Evolutionary conservation across 345 rosid genomes (phyloP).

Genomic region (Alliaria petiolata): DNA sequence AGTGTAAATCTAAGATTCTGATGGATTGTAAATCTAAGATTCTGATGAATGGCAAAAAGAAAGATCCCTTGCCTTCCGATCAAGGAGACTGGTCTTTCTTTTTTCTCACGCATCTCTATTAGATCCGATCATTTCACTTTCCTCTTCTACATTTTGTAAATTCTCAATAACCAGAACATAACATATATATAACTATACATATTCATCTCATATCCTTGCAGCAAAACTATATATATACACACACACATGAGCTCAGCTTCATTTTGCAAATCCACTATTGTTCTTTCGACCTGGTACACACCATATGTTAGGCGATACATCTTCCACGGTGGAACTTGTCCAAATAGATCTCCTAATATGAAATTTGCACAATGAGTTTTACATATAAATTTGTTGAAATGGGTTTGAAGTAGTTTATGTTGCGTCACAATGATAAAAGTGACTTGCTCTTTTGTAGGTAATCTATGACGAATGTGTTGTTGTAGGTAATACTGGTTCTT

Average conservation of each 20-base stretch:
- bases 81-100: slow-evolving; percentile 22
- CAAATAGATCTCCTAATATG: neutral
- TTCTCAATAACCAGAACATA: neutral
- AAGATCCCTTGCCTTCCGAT: slow-evolving; percentile 36
- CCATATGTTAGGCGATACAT: neutral
- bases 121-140: slow-evolving; percentile 5
- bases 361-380: neutral
- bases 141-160: neutral
- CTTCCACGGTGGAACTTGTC: neutral
- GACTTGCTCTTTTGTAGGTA: neutral
- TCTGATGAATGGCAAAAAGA: slow-evolving; percentile 20
- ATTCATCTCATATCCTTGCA: neutral
- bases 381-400: neutral
- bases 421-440: neutral
- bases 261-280: neutral
- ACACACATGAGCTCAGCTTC: neutral
- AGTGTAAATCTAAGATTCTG: neutral
- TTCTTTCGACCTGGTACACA: neutral
- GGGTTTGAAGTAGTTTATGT: too few species aligned
- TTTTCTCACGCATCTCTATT: slow-evolving; percentile 5
- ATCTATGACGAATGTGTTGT: neutral
- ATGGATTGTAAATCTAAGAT: slow-evolving; percentile 33
- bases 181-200: neutral
- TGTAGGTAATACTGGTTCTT: neutral
- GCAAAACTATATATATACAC: neutral